phyloP scores from a whole-genome alignment of 441 rosid genomes.

The Rhodomyrtus psidioides region DNA sequence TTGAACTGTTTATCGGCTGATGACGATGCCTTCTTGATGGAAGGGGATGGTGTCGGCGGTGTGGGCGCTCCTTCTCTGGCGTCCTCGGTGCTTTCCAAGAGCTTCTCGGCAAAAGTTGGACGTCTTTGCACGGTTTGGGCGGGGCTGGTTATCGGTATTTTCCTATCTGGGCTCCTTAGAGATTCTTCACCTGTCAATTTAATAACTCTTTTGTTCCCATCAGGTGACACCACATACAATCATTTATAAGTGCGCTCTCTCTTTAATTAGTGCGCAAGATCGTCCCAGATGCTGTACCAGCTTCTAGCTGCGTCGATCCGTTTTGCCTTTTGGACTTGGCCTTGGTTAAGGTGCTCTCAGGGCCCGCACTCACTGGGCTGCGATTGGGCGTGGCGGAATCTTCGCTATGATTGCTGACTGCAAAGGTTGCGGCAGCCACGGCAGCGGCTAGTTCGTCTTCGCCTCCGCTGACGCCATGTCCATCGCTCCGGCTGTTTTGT shows the following conservation, averaged over 20 bases:
- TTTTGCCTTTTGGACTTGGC: conserved; percentile 29
- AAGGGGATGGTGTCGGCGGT: conserved; percentile 7
- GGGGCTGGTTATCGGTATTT: conserved; percentile 1
- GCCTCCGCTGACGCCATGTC: conserved; percentile 17
- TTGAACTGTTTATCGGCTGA: conserved; percentile 7
- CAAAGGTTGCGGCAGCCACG: conserved; percentile 75
- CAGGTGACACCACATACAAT: not conserved
- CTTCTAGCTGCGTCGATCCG: conserved; percentile 6
- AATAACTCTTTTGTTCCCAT: not conserved
- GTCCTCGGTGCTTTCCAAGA: not conserved
- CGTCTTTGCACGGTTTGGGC: not conserved
- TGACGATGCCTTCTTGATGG: conserved; percentile 15
- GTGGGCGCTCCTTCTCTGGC: not conserved
- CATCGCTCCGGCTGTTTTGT: conserved; percentile 30
- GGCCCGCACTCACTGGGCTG: conserved; percentile 4
- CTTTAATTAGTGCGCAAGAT: not conserved
- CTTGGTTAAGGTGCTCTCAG: conserved; percentile 8
- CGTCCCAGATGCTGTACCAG: conserved; percentile 17
- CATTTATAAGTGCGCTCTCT: not conserved
- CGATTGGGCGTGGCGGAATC: conserved; percentile 14
- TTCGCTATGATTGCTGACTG: conserved; percentile 25
- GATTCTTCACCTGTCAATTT: conserved; percentile 26
- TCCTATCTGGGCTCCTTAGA: conserved; percentile 7
- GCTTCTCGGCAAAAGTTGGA: conserved; percentile 7
- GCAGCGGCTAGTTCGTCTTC: conserved; percentile 43